These are phyloP conservation scores for Fomes fomentarius DNA, from an alignment of 1,284 basidiomycete genomes.

Conservation along the genomic window DNA sequence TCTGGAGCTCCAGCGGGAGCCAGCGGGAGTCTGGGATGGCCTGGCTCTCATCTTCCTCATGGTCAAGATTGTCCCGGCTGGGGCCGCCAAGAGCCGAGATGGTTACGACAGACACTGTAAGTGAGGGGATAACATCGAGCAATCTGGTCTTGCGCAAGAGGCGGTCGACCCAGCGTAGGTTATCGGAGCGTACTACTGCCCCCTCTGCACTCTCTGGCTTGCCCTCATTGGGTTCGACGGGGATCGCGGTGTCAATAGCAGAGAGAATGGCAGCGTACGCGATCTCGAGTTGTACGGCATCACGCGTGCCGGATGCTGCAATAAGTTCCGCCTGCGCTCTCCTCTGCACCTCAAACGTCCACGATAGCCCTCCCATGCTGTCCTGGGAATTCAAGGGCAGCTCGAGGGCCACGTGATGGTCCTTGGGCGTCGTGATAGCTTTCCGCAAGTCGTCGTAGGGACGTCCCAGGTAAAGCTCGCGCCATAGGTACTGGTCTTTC, in stretches of 20 bases:
- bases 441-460: conserved; percentile 64
- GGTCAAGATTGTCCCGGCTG: neutral
- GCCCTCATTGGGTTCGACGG: conserved; percentile 8
- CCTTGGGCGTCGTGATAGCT: conserved; percentile 17
- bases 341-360: conserved; percentile 36
- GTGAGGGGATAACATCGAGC: conserved; percentile 7
- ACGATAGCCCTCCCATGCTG: too few species aligned
- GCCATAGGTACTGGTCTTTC: conserved; percentile 64
- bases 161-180: conserved; percentile 26
- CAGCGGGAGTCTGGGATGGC: neutral
- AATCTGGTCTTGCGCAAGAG: conserved; percentile 18
- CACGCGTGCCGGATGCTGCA: conserved; percentile 18
- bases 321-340: conserved; percentile 34
- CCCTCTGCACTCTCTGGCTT: conserved; percentile 3
- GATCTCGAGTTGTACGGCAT: conserved; percentile 35
- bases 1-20: neutral
- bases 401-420: conserved; percentile 29
- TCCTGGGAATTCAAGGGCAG: too few species aligned
- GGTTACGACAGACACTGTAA: neutral
- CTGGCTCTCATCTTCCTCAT: neutral
- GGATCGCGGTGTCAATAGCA: conserved; percentile 44
- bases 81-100: neutral
- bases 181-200: conserved; percentile 14
- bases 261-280: conserved; percentile 48
- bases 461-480: conserved; percentile 55